A percentile compares a stretch with the other conserved stretches of the same genome.
These are phyloP conservation scores for Oxytropis ochrocephala DNA, from an alignment of 306 rosid species.

Conservation along the genomic window DNA sequence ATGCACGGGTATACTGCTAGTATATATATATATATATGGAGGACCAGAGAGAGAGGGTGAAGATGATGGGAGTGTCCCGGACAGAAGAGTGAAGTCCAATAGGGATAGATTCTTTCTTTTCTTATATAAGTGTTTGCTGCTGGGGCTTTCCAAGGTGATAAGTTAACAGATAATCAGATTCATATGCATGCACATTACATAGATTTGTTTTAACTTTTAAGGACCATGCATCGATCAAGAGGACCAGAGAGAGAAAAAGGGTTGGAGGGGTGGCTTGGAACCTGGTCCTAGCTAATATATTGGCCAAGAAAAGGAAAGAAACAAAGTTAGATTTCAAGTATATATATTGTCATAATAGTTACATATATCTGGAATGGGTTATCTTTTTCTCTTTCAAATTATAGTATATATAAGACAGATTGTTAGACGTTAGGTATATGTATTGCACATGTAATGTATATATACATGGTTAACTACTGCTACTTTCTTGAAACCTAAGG, in stretches of 20 bases:
- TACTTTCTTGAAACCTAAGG: not conserved
- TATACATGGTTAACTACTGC: not conserved
- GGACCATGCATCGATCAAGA: constrained; percentile 19
- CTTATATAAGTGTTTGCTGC: not conserved
- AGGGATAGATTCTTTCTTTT: constrained; percentile 18
- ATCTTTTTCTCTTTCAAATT: too few relatives aligned
- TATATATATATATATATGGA: not conserved
- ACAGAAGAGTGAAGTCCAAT: constrained; percentile 20
- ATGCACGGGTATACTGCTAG: too few relatives aligned
- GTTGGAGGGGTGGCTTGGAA: not conserved
- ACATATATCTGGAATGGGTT: not conserved
- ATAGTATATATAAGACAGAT: not conserved
- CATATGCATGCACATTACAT: constrained; percentile 32
- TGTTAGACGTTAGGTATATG: not conserved
- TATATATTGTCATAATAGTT: not conserved
- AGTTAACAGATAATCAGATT: constrained; percentile 23
- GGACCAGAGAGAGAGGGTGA: constrained; percentile 31
- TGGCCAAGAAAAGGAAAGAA: constrained; percentile 8
- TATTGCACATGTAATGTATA: not conserved
- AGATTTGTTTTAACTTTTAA: not conserved
- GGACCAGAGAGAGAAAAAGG: constrained; percentile 19
- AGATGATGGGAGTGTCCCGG: constrained; percentile 15
- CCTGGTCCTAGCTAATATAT: not conserved
- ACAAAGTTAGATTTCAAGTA: not conserved
- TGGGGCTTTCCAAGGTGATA: constrained; percentile 18